Evolutionary conservation across 257 asterid genomes (phyloP), one percentile per base, ranked within the genome.

Genomic region (Forsythia viridissima): DNA sequence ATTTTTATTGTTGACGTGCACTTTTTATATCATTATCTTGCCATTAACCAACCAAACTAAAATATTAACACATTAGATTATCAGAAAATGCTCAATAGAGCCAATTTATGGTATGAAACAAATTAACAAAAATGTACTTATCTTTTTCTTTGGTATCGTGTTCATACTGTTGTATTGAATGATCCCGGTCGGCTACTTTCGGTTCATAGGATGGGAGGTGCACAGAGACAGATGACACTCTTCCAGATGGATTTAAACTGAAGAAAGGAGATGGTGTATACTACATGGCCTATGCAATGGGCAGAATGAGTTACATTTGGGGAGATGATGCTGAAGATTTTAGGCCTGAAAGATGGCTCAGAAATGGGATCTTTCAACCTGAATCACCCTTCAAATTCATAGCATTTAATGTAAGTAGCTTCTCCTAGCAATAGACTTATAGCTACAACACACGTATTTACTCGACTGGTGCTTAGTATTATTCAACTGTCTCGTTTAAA

Each of bases 331-430:
- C 92, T 30, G 85, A 85, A 61, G 94, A 89, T 5, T 91, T 91
- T 70, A 79, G 71, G 74, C 96, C 96, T 0, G 91, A 93, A 71
- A 85, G 97, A 88, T 93, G 98, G 97, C 88, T 91, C 59, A 80
- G 86, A 74, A 70, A 91, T 71, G 92, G 93, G 65, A 72, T 72
- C 37, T 91, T 93, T 76, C 90, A 86, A 81, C 94, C 93, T 1
- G 86, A 89, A 57, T 90, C 94, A 0, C 94, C 97, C 0, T 93
- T 86, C 88, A 91, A 91, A 77, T 93, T 93, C 75, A 82, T 87
- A 55, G 92, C 98, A 16, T 93, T 93, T 55, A 81, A 91, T 83
- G 96, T 90, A 80, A 51, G 89, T 78, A 79, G 34, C 16, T 67
- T 57, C 61, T 37, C 15, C 20, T 18, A 41, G 30, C 43, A 38